Conservation (phyloP, 495 filamentous ascomycete species). For the Cudoniella acicularis region DNA sequence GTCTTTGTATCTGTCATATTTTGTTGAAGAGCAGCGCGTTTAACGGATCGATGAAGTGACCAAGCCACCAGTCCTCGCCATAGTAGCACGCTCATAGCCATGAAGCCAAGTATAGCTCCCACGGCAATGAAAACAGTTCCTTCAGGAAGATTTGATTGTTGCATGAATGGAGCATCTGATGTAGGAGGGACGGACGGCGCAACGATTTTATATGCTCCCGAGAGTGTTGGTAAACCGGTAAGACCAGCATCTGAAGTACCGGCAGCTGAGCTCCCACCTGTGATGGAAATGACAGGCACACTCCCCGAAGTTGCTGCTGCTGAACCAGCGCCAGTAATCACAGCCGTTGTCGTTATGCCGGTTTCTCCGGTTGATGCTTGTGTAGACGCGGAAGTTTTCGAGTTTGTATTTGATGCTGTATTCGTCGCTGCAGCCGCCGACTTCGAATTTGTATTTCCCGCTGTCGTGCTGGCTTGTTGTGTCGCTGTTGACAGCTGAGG, state of each 20-base stretch:
- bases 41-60: constrained; percentile 86
- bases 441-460: neutral
- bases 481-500: constrained; percentile 8
- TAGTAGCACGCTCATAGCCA: constrained; percentile 71
- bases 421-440: neutral
- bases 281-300: constrained; percentile 22
- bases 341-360: constrained; percentile 23
- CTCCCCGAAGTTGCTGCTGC: constrained; percentile 20
- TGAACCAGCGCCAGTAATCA: constrained; percentile 25
- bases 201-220: constrained; percentile 19
- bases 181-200: constrained; percentile 77
- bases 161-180: constrained; percentile 87
- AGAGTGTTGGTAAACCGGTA: constrained; percentile 30
- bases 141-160: constrained; percentile 83
- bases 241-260: constrained; percentile 16
- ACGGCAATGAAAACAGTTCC: constrained; percentile 96
- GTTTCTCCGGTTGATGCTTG: constrained; percentile 22
- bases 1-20: constrained; percentile 62
- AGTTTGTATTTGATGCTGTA: neutral
- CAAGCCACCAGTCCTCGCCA: constrained; percentile 91
- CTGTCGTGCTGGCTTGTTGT: neutral
- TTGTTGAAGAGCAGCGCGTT: constrained; percentile 70
- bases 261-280: constrained; percentile 10
- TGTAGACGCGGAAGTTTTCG: neutral
- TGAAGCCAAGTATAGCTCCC: constrained; percentile 78